Conservation (phyloP, 169 alveolate genomes). For the Eimeria zaria region DNA sequence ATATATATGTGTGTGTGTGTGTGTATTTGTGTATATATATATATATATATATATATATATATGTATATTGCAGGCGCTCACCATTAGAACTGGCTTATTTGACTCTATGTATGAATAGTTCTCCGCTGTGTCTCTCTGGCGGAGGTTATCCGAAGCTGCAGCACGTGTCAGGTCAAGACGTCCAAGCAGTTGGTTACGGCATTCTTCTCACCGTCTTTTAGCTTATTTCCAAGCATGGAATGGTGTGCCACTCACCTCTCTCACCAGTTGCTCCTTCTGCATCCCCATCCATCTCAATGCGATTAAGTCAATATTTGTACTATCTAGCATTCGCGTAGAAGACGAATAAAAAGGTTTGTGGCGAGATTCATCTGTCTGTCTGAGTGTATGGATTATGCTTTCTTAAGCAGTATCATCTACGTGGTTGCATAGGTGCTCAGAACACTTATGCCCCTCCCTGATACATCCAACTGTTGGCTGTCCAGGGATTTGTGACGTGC, state of each 20-base stretch:
- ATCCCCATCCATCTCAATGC: not conserved
- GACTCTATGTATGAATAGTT: not conserved
- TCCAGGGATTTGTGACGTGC: not conserved
- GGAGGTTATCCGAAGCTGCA: not conserved
- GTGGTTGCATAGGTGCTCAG: not conserved
- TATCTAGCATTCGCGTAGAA: not conserved
- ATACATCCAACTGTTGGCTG: not conserved
- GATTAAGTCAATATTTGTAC: not conserved
- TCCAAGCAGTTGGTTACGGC: not conserved
- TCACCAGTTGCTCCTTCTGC: not conserved
- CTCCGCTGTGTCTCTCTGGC: not conserved
- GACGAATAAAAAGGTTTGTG: not conserved
- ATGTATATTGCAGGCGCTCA: too few species aligned
- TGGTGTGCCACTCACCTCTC: conserved; percentile 1
- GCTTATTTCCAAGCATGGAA: not conserved
- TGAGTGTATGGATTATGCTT: not conserved
- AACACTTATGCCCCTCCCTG: not conserved
- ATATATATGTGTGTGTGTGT: too few species aligned
- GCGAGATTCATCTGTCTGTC: not conserved
- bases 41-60: too few species aligned
- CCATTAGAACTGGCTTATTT: not conserved
- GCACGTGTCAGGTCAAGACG: not conserved
- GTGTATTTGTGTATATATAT: too few species aligned
- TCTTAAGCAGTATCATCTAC: not conserved
- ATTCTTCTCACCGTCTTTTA: not conserved